Evolutionary conservation across 441 rosid genomes (phyloP).

Genomic region (Lepidium campestre): DNA sequence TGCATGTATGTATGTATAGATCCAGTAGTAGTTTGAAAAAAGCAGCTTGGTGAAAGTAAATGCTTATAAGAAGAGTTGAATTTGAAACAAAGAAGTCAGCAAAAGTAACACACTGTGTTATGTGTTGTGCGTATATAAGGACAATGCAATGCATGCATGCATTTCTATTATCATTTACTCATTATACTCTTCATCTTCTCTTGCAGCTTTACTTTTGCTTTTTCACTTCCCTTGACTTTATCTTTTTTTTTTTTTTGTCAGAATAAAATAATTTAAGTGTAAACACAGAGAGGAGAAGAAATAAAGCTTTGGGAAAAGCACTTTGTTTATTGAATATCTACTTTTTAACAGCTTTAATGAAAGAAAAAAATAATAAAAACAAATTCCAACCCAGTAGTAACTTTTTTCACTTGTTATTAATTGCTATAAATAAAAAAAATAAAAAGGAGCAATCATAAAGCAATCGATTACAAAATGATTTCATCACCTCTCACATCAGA

Average conservation of each 20-base stretch:
- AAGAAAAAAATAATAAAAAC: not conserved
- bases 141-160: conserved; percentile 38
- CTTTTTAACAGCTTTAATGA: conserved; percentile 21
- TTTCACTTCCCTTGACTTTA: conserved; percentile 36
- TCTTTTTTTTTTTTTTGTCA: conserved; percentile 11
- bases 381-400: conserved; percentile 10
- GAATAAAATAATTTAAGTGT: conserved; percentile 2
- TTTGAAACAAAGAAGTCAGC: conserved; percentile 15
- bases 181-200: conserved; percentile 40
- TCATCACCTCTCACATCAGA: conserved; percentile 51
- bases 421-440: not conserved
- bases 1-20: not conserved
- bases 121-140: conserved; percentile 18
- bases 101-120: conserved; percentile 14
- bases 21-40: not conserved
- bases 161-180: conserved; percentile 39
- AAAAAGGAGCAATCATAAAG: conserved; percentile 56
- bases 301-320: conserved; percentile 30
- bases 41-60: not conserved
- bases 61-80: not conserved
- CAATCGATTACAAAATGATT: conserved; percentile 83
- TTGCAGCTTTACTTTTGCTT: conserved; percentile 36
- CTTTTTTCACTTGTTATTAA: conserved; percentile 7
- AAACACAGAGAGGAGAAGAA: conserved; percentile 2
- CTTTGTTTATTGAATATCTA: conserved; percentile 21